Percentiles rank a stretch among this genome's conserved stretches.
Evolutionary conservation across 2,329 filamentous ascomycete species (phyloP).

Genomic region (Neofusicoccum sp.): DNA sequence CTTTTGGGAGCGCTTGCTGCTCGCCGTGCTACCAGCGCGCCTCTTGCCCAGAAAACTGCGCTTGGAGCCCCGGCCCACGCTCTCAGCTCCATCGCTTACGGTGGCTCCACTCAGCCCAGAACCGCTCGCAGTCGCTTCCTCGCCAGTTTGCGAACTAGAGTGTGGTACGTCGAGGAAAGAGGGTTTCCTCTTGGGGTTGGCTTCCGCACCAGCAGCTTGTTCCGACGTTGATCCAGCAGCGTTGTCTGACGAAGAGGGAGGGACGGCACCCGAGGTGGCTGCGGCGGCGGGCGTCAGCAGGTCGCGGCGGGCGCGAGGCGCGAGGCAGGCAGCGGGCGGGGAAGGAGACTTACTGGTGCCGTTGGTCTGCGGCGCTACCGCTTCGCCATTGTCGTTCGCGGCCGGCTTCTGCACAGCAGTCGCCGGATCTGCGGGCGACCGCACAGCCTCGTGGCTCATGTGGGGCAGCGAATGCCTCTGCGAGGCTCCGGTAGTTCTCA

Average conservation of each 20-base stretch:
- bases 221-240: constrained; percentile 18
- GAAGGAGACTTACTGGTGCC: constrained; percentile 33
- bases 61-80: constrained; percentile 48
- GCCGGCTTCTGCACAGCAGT: constrained; percentile 33
- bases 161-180: constrained; percentile 38
- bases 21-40: constrained; percentile 49
- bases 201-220: constrained; percentile 16
- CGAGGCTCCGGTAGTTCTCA: constrained; percentile 3
- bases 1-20: constrained; percentile 47
- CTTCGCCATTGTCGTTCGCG: constrained; percentile 26
- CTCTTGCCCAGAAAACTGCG: constrained; percentile 50
- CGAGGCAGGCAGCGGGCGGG: constrained; percentile 16
- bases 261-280: constrained; percentile 14
- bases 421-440: constrained; percentile 32
- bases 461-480: constrained; percentile 27
- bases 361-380: constrained; percentile 33
- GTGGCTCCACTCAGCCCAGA: constrained; percentile 48
- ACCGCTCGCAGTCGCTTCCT: constrained; percentile 37
- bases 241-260: constrained; percentile 17
- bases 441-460: constrained; percentile 40
- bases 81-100: constrained; percentile 47
- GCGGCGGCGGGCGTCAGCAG: constrained; percentile 7
- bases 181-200: constrained; percentile 35
- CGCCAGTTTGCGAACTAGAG: constrained; percentile 34
- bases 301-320: constrained; percentile 26